Evolutionary conservation across 2,329 filamentous ascomycete genomes (phyloP), one percentile per base, ranked within the genome.

Genomic region (Sodiomyces alkalinus): DNA sequence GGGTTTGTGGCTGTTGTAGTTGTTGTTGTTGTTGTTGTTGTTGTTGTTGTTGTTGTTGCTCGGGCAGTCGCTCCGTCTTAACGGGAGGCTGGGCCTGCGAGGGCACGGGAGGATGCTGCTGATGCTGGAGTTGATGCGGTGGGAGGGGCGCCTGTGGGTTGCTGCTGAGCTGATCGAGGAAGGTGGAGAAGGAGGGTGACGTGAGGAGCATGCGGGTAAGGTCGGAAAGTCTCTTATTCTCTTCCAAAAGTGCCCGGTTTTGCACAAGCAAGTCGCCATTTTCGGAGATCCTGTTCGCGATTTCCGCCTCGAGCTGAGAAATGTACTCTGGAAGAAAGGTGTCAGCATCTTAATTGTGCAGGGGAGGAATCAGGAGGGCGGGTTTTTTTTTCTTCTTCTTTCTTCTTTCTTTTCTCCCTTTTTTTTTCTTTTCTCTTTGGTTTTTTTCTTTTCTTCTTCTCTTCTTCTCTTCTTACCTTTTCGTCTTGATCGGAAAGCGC

Each of bases 401-500:
- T n/a, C n/a, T n/a, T n/a, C n/a, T n/a, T n/a, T n/a, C n/a, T n/a
- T n/a, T n/a, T n/a, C n/a, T n/a, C n/a, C n/a, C n/a, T n/a, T n/a
- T n/a, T n/a, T n/a, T n/a, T n/a, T n/a, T n/a, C n/a, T n/a, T n/a
- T n/a, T n/a, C n/a, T n/a, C n/a, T n/a, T n/a, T n/a, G n/a, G n/a
- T n/a, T n/a, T n/a, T n/a, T n/a, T n/a, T n/a, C n/a, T n/a, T n/a
- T n/a, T n/a, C n/a, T n/a, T n/a, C n/a, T n/a, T n/a, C n/a, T n/a
- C n/a, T n/a, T n/a, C n/a, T n/a, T n/a, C n/a, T 15, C 13, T 17
- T 9, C 68, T 64, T 74, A 94, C 87, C 87, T 68, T 98, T 98
- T 66, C 90, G 79, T 44, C 90, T 69, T n/a, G 86, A 94, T 32
- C 90, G 80, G 74, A 98, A 98, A 28, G 87, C 87, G 41, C 90